These are phyloP conservation scores for Sporobolomyces phaffii DNA, from an alignment of 768 basidiomycete genomes.

Conservation along the genomic window DNA sequence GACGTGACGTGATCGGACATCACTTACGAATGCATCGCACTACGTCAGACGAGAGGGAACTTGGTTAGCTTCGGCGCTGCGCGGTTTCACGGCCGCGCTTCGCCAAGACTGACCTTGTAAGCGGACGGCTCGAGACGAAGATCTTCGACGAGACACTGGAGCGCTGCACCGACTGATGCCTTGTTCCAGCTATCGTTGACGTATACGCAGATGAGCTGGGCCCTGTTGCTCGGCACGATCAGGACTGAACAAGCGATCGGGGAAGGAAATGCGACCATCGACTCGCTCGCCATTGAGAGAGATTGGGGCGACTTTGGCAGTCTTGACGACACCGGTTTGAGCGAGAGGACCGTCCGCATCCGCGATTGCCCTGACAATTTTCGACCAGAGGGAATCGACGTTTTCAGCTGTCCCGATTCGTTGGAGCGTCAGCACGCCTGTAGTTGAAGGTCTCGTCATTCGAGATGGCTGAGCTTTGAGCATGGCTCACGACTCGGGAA, in stretches of 20 bases:
- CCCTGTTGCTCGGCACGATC: background rate
- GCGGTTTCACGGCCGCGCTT: too few relatives aligned
- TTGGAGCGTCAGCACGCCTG: background rate
- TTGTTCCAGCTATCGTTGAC: slow-evolving; percentile 36
- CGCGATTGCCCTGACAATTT: slow-evolving; percentile 33
- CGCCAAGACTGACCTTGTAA: slow-evolving; percentile 21
- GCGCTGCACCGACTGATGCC: slow-evolving; percentile 17
- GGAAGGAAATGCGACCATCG: background rate
- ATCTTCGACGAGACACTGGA: slow-evolving; percentile 23
- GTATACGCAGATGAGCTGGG: slow-evolving; percentile 38
- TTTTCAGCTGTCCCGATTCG: background rate
- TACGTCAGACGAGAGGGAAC: background rate
- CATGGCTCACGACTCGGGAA: slow-evolving; percentile 9
- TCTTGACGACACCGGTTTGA: slow-evolving; percentile 14
- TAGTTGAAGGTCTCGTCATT: too few relatives aligned
- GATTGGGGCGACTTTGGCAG: slow-evolving; percentile 31
- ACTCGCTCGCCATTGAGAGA: background rate
- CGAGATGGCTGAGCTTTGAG: too few relatives aligned
- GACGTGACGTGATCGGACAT: too few relatives aligned
- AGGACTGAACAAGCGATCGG: background rate
- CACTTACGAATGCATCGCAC: slow-evolving; percentile 26
- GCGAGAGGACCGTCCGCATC: slow-evolving; percentile 27
- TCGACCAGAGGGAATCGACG: slow-evolving; percentile 28
- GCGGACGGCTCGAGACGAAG: slow-evolving; percentile 1
- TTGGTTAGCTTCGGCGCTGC: too few relatives aligned